A percentile compares a stretch with the other conserved stretches of the same genome.
Evolutionary conservation across 441 rosid genomes (phyloP).

Genomic region (Manihot esculenta): DNA sequence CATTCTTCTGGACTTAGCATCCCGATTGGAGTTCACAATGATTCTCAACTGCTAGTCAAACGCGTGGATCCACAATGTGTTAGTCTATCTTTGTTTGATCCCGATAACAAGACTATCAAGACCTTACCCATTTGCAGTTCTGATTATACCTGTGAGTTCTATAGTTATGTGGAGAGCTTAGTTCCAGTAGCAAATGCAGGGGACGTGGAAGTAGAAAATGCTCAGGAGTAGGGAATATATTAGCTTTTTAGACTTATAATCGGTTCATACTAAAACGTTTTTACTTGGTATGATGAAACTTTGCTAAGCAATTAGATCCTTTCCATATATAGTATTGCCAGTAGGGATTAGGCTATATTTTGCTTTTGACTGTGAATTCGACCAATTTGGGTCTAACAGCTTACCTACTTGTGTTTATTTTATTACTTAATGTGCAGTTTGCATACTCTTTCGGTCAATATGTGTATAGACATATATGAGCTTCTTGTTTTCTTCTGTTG

Average conservation of each 20-base stretch:
- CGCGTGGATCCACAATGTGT: neutral
- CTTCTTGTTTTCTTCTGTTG: neutral
- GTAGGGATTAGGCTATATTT: neutral
- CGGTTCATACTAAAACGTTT: neutral
- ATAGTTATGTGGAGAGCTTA: slow-evolving; percentile 35
- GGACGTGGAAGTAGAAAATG: neutral
- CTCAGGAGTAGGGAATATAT: neutral
- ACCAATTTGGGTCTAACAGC: neutral
- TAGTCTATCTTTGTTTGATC: slow-evolving; percentile 13
- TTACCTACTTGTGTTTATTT: slow-evolving; percentile 1
- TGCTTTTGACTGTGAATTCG: slow-evolving; percentile 4
- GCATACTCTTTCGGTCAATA: neutral
- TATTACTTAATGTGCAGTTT: neutral
- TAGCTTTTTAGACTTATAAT: neutral
- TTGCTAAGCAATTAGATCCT: neutral
- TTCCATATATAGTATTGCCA: neutral
- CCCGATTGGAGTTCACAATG: slow-evolving; percentile 24
- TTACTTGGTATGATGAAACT: neutral
- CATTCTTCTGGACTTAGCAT: neutral
- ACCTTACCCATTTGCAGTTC: slow-evolving; percentile 15
- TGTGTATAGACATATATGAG: neutral
- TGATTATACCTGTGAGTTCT: slow-evolving; percentile 26
- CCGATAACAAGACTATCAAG: neutral
- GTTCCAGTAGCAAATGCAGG: slow-evolving; percentile 23
- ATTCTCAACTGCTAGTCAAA: slow-evolving; percentile 21